Evolutionary conservation across 108 stramenopile genomes (phyloP).

Genomic region (Cyclotella kingstonii): DNA sequence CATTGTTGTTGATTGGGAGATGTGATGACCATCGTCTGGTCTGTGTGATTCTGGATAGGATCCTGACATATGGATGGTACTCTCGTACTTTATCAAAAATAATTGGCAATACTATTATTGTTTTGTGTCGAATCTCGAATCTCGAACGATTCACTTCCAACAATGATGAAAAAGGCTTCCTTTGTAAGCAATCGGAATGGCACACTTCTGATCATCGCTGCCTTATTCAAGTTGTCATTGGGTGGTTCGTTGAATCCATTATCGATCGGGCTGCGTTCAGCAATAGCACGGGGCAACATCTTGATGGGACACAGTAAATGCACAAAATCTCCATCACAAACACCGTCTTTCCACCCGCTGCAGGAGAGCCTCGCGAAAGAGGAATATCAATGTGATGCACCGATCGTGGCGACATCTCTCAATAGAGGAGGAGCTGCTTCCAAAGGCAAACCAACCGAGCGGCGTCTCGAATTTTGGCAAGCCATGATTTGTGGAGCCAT

Average conservation of each 20-base stretch:
- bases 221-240: not conserved
- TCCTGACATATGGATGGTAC: no score
- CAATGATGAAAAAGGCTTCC: no score
- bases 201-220: not conserved
- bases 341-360: no score
- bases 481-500: conserved; percentile 90
- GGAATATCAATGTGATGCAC: conserved; percentile 1
- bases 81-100: no score
- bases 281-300: conserved; percentile 1
- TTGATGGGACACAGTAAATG: not conserved
- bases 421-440: conserved; percentile 29
- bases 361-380: no score
- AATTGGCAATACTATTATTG: no score
- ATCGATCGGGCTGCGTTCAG: conserved; percentile 9
- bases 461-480: conserved; percentile 73
- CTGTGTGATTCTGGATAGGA: no score
- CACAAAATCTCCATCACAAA: no score
- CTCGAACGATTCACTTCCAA: not conserved
- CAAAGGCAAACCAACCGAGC: conserved; percentile 12
- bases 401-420: conserved; percentile 4
- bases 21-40: no score
- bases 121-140: no score
- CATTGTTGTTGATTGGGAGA: no score
- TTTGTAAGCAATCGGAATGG: no score
- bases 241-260: conserved; percentile 1